Evolutionary conservation across 73 alveolate genomes (phyloP).

Genomic region (Symbiodinium natans): DNA sequence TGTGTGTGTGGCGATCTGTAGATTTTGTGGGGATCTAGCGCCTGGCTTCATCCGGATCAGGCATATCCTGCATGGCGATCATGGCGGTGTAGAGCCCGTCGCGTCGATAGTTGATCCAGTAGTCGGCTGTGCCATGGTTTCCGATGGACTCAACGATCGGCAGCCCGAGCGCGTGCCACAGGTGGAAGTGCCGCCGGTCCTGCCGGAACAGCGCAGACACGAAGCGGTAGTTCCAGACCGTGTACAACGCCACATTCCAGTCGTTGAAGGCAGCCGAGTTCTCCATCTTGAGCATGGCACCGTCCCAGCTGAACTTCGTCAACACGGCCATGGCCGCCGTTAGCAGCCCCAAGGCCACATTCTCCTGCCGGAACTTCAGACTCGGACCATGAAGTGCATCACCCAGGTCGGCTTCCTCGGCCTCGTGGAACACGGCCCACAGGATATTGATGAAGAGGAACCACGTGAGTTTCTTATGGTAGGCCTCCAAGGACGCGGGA

Average conservation of each 20-base stretch:
- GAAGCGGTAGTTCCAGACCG: conserved; percentile 18
- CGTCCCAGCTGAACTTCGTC: conserved; percentile 34
- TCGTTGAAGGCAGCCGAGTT: conserved; percentile 4
- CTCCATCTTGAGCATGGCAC: conserved; percentile 8
- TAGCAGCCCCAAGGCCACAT: conserved; percentile 24
- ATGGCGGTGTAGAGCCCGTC: conserved; percentile 13
- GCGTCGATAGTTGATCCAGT: conserved; percentile 32
- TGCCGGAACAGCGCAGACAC: conserved; percentile 4
- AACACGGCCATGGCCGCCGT: conserved; percentile 11
- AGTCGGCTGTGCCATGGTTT: not conserved
- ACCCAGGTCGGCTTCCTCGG: not conserved
- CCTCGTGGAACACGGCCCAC: conserved; percentile 22
- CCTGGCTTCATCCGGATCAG: no score
- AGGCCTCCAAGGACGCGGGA: no score
- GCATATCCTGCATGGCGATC: no score
- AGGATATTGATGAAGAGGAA: conserved; percentile 21
- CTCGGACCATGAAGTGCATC: not conserved
- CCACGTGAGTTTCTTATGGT: no score
- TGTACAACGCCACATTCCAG: conserved; percentile 17
- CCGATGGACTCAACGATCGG: not conserved
- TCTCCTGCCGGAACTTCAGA: not conserved
- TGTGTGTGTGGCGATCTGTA: no score
- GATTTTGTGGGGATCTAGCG: no score
- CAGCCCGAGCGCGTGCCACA: conserved; percentile 25
- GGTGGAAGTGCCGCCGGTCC: not conserved